Percentiles rank a stretch among this genome's conserved stretches.
These are phyloP conservation scores for Xylariaceae sp. DNA, from an alignment of 2,329 filamentous ascomycete genomes.

Conservation along the genomic window DNA sequence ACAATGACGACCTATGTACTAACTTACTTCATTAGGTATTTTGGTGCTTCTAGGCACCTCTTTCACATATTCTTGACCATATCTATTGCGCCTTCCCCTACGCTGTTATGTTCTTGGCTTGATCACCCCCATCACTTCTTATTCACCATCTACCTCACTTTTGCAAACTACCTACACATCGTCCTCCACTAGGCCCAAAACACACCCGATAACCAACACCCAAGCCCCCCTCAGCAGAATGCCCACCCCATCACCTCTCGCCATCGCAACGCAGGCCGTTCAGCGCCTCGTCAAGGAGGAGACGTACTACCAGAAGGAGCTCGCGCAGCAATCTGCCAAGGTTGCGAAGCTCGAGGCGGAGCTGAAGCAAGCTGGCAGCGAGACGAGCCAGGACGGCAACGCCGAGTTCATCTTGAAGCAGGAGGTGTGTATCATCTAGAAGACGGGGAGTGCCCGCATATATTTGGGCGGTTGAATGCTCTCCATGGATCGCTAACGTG, in stretches of 20 bases:
- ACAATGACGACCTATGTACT: background rate
- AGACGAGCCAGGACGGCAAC: slow-evolving; percentile 52
- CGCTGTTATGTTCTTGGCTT: no score
- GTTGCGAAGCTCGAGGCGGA: slow-evolving; percentile 65
- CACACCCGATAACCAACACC: background rate
- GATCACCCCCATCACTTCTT: no score
- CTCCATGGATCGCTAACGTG: slow-evolving; percentile 1
- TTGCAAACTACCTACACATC: background rate
- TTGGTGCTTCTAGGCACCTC: slow-evolving; percentile 13
- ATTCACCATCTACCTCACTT: no score
- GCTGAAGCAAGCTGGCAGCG: slow-evolving; percentile 28
- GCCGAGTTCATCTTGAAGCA: slow-evolving; percentile 77
- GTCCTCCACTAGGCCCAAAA: background rate
- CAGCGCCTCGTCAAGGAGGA: slow-evolving; percentile 88
- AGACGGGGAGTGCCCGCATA: no score
- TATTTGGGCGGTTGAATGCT: background rate
- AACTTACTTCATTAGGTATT: no score
- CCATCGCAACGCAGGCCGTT: slow-evolving; percentile 76
- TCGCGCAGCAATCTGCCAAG: slow-evolving; percentile 67
- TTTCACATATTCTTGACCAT: no score
- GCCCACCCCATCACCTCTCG: slow-evolving; percentile 71
- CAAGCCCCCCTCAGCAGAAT: slow-evolving; percentile 41
- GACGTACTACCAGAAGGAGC: slow-evolving; percentile 82
- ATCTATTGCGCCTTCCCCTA: no score
- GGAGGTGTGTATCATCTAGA: no score